Evolutionary conservation across 495 filamentous ascomycete species (phyloP), one percentile per base, ranked within the genome.

Genomic region (Filosporella fistucella): DNA sequence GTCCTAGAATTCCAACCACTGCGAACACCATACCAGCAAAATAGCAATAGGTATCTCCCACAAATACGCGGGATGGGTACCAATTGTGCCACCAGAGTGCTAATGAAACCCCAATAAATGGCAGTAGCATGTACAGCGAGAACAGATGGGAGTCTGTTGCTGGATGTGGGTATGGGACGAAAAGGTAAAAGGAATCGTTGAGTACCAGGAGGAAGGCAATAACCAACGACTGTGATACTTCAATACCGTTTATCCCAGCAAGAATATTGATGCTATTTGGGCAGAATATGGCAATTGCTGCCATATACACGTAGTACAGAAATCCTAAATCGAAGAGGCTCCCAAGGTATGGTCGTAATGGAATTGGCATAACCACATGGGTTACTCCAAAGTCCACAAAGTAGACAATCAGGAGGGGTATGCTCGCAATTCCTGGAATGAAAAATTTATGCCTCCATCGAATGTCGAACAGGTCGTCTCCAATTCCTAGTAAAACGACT

Each of bases 231-330:
- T 99, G 93, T 3, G 84, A 76, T 38, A 97, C 94, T 63, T 99
- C 93, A 53, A 99, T 90, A 10, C 93, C 93, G 66, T 99, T 99
- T 59, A 99, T 88, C 9, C 93, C 93, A 5, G 93, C 93, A 2
- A 97, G 70, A 68, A 99, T 99, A 71, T 99, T 99, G 75, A 99
- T 99, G 61, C 88, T 87, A 66, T 99, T 97, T 4, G 93, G 90
- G 56, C 87, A 91, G 68, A 98, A 98, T 45, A 98, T 97, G 56
- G 90, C 82, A 40, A 98, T 78, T 22, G 81, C 78, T 26, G 89
- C 88, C 93, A 98, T 98, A 72, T 98, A 98, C 55, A 78, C 70
- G 68, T 98, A 98, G 74, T 98, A 98, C 35, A 95, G 71, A 68
- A 76, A 81, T 42, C 91, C 90, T 9, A 99, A 82, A 60, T 97